phyloP scores from a whole-genome alignment of 768 basidiomycete species.

The Sistotremastrum suecicum region DNA sequence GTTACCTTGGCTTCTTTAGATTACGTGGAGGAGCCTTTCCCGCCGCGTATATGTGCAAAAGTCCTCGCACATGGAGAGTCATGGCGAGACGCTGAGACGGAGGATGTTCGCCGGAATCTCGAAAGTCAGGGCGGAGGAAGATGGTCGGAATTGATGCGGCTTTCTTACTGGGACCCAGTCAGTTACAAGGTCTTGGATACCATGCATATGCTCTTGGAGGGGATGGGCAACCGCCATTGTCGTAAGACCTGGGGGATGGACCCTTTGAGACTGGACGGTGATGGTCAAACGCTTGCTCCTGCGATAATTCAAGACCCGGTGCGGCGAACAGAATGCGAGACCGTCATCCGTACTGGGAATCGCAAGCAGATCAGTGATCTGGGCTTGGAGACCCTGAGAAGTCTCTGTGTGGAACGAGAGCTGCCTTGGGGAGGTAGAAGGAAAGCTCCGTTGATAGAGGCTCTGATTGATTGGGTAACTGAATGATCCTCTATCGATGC shows the following conservation, averaged over 20 bases:
- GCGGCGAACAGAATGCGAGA: no score
- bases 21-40: slow-evolving; percentile 3
- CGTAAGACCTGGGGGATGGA: slow-evolving; percentile 10
- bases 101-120: no score
- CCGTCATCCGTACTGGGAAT: no score
- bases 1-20: slow-evolving; percentile 1
- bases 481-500: no score
- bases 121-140: slow-evolving; percentile 12
- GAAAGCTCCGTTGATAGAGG: no score
- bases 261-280: slow-evolving; percentile 4
- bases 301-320: no score
- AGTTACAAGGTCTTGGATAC: slow-evolving; percentile 14
- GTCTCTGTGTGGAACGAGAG: no score
- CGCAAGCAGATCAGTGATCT: no score
- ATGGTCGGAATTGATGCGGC: slow-evolving; percentile 17
- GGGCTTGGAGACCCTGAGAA: no score
- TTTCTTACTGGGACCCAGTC: slow-evolving; percentile 23
- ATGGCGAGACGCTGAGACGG: slow-evolving; percentile 14
- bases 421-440: no score
- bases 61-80: slow-evolving; percentile 3
- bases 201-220: slow-evolving; percentile 27
- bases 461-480: no score
- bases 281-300: no score
- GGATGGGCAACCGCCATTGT: slow-evolving; percentile 11
- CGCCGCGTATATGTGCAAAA: slow-evolving; percentile 1